Evolutionary conservation across 306 rosid genomes (phyloP).

Genomic region (Quillaja saponaria): DNA sequence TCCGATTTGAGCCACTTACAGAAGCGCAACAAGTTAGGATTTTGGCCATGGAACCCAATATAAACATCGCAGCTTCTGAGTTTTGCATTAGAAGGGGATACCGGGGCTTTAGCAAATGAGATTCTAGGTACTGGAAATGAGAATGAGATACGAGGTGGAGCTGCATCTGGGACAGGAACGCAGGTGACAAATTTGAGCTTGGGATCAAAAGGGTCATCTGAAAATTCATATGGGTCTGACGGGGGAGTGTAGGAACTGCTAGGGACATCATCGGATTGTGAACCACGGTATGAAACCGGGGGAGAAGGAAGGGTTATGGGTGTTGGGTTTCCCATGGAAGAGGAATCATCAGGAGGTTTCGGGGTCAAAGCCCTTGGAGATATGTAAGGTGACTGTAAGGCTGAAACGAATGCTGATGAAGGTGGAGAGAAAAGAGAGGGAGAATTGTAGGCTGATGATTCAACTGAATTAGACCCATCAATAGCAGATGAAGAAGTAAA

Average conservation of each 20-base stretch:
- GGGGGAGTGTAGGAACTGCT: constrained; percentile 94
- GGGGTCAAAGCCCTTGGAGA: constrained; percentile 70
- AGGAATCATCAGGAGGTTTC: constrained; percentile 6
- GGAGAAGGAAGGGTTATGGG: constrained; percentile 37
- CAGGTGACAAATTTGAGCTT: constrained; percentile 53
- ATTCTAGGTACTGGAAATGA: constrained; percentile 77
- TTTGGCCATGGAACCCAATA: constrained; percentile 81
- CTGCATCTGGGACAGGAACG: constrained; percentile 44
- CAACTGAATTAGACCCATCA: constrained; percentile 32
- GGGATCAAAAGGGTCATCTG: constrained; percentile 55
- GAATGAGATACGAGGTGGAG: constrained; percentile 72
- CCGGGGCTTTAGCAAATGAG: constrained; percentile 66
- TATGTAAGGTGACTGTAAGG: constrained; percentile 84
- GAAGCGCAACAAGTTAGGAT: constrained; percentile 60
- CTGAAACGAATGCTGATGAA: constrained; percentile 94
- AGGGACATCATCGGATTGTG: constrained; percentile 65
- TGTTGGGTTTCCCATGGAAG: constrained; percentile 25
- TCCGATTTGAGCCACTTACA: constrained; percentile 85
- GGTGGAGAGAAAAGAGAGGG: constrained; percentile 82
- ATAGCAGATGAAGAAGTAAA: too few species aligned
- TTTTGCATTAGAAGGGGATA: constrained; percentile 62
- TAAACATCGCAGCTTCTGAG: constrained; percentile 78
- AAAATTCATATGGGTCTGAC: constrained; percentile 75
- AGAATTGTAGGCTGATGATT: constrained; percentile 64
- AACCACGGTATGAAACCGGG: constrained; percentile 20